These are phyloP conservation scores for Blastosporella zonata DNA, from an alignment of 1,284 basidiomycete species.

Conservation along the genomic window DNA sequence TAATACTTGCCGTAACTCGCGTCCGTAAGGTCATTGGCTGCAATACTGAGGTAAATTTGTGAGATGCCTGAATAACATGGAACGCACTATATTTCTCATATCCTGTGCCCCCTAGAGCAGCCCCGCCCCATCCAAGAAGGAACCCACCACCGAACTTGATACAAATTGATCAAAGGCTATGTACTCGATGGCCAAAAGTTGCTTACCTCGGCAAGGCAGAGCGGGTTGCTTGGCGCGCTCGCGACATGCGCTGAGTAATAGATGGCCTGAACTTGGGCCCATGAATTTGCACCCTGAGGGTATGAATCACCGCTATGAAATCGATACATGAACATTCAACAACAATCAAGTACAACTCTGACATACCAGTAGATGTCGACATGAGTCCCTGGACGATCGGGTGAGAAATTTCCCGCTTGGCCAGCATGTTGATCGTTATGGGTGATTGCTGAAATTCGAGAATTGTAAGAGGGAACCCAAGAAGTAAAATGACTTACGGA, in stretches of 20 bases:
- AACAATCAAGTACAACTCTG: not conserved
- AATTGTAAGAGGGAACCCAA: not conserved
- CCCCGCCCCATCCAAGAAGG: slow-evolving; percentile 42
- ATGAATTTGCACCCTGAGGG: slow-evolving; percentile 42
- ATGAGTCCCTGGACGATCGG: slow-evolving; percentile 39
- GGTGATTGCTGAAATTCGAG: slow-evolving; percentile 34
- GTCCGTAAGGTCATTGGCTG: slow-evolving; percentile 40
- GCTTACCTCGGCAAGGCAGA: slow-evolving; percentile 46
- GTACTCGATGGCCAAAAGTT: not conserved
- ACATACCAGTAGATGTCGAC: slow-evolving; percentile 48
- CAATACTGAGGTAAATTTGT: not conserved
- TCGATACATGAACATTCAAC: not conserved
- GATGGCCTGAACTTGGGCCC: slow-evolving; percentile 46
- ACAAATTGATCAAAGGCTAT: not conserved
- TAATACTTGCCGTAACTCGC: slow-evolving; percentile 36
- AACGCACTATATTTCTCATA: slow-evolving; percentile 47
- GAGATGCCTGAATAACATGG: not conserved
- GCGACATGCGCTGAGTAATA: slow-evolving; percentile 43
- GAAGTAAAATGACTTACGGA: slow-evolving; percentile 35
- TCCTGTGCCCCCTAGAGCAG: slow-evolving; percentile 41
- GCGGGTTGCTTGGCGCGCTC: slow-evolving; percentile 43
- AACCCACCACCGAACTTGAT: slow-evolving; percentile 47
- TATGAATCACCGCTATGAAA: slow-evolving; percentile 45
- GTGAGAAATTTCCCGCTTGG: slow-evolving; percentile 42
- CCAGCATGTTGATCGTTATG: slow-evolving; percentile 48